Evolutionary conservation across 805 yeast genomes (phyloP), one percentile per base, ranked within the genome.

Genomic region (Candida pini): DNA sequence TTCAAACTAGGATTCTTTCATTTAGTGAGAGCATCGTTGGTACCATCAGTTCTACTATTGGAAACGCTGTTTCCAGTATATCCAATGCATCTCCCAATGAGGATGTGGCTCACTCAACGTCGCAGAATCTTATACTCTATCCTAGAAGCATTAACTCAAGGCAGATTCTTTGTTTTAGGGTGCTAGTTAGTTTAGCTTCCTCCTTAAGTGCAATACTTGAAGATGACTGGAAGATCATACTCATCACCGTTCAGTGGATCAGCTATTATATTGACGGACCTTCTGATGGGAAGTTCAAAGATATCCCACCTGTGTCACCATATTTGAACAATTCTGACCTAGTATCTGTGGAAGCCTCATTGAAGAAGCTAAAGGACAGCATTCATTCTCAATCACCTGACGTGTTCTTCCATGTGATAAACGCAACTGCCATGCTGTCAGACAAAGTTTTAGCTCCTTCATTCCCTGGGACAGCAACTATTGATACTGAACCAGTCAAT

Each of bases 201-300:
- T 83, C 96, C 0, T 58, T 90, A n/a, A 97, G 96, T 0, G 73
- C 89, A 1, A 71, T 78, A 1, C 64, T 90, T 12, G 71, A 71
- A 5, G 53, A 61, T 3, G 74, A 82, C 21, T 90, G 97, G 97
- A 56, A 60, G 9, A 68, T 68, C 13, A 54, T 81, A 4, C 50
- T 79, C 14, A 67, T 73, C 4, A 72, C 94, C 0, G 64, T 87
- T 37, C 94, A 83, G 56, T 84, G 94, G 94, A 68, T 81, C 31
- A 78, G 82, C 36, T 83, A 78, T 48, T 82, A 64, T 45, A 47
- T 81, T n/a, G 67, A 77, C 49, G 90, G 90, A 0, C 73, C 76
- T 9, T 62, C 78, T 0, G 66, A 63, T 5, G 51, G 58, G 20
- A 60, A 56, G 10, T 43, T 54, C 10, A 65, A 62, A 39, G 71